Evolutionary conservation across 2,329 filamentous ascomycete species (phyloP), one percentile per base, ranked within the genome.

Genomic region (Aspergillus floridensis): DNA sequence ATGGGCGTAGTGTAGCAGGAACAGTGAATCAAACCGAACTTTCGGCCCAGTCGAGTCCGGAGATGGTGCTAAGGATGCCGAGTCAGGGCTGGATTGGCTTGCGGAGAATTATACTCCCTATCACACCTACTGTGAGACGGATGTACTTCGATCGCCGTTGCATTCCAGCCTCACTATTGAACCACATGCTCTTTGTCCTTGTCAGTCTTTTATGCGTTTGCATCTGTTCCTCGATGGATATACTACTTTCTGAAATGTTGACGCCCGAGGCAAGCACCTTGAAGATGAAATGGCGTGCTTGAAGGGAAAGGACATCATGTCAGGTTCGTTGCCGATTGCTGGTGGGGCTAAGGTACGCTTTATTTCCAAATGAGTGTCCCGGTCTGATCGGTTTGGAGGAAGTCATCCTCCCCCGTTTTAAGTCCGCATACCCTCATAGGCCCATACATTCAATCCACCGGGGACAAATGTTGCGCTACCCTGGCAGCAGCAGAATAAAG

Each of bases 331-430:
- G 59, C 68, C 67, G 65, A 65, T 64, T 63, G 51, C 53, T 57
- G 61, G 70, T 71, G 71, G 71, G 71, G 70, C 69, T 38, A 41
- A 44, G 57, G 57, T 58, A 63, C 55, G 66, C 63, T 68, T 56
- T 58, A 61, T 71, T 73, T 71, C 71, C 72, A 64, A 72, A 73
- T 71, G 57, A 63, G 69, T 72, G 49, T 60, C 59, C 66, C 71
- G 72, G 72, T 74, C 70, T 73, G 67, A 65, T 64, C 59, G 48
- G 46, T 57, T 22, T 46, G 26, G 53, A 55, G 24, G 53, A 41
- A 35, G 53, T 55, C 53, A 55, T 55, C 41, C 41, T 54, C 53
- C 53, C 26, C 53, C 53, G 26, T 55, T 47, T 47, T 55, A 55
- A 32, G 47, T 24, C 48, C 48, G 21, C 53, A 55, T 35, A 29